phyloP scores from a whole-genome alignment of 768 basidiomycete species.

The Auricularia sp. region DNA sequence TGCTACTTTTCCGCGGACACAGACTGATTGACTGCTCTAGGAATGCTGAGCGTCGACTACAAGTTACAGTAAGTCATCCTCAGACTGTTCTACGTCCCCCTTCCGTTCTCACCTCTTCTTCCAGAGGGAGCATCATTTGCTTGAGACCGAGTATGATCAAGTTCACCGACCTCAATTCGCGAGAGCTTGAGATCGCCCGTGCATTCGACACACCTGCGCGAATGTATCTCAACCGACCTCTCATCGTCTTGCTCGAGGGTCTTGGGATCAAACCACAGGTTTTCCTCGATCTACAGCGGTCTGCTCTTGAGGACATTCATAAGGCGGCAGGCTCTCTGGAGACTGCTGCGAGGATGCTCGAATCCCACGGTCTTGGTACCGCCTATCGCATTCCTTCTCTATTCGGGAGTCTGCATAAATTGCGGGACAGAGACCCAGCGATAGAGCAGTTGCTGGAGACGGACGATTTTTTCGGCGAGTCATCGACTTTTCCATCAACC shows the following conservation, averaged over 20 bases:
- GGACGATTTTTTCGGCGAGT: conserved; percentile 45
- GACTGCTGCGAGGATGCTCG: conserved; percentile 40
- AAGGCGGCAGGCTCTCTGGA: conserved; percentile 33
- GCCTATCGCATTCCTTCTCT: conserved; percentile 48
- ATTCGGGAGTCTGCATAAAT: conserved; percentile 39
- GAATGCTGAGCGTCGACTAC: conserved; percentile 53
- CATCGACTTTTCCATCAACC: conserved; percentile 46
- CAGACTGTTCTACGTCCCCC: too few relatives aligned
- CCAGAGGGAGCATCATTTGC: conserved; percentile 37
- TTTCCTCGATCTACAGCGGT: conserved; percentile 45
- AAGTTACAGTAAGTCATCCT: conserved; percentile 20
- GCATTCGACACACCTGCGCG: conserved; percentile 51
- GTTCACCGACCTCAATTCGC: conserved; percentile 41
- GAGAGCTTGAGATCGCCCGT: conserved; percentile 51
- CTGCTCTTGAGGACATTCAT: conserved; percentile 40
- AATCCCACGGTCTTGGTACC: conserved; percentile 45
- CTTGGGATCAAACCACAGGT: conserved; percentile 46
- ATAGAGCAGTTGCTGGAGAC: conserved; percentile 18
- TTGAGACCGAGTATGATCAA: conserved; percentile 60
- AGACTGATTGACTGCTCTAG: background rate
- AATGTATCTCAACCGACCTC: conserved; percentile 51
- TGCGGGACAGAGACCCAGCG: conserved; percentile 25
- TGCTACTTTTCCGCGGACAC: too few relatives aligned
- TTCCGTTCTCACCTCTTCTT: too few relatives aligned
- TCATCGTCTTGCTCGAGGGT: conserved; percentile 58